Evolutionary conservation across 2,329 filamentous ascomycete genomes (phyloP), one percentile per base, ranked within the genome.

Genomic region (Amauroascus verrucosus): DNA sequence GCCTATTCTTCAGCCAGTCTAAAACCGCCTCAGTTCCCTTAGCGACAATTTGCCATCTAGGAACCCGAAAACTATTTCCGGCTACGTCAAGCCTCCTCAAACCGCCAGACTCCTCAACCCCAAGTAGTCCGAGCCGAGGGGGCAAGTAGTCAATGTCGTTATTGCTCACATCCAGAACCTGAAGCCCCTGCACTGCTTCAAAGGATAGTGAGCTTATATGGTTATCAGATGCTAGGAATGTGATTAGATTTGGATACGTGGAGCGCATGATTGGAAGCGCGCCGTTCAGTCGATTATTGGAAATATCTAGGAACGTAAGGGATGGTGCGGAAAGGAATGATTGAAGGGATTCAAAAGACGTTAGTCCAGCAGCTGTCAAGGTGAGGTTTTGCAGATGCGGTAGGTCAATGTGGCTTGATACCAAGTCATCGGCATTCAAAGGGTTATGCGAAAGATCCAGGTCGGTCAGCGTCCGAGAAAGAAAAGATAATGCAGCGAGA

Each of bases 51-150:
- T 85, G 86, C 73, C 85, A 90, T 54, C 86, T 81, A 0, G 91
- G 91, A 30, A 96, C 88, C 30, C 88, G 78, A 70, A 97, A 97
- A 30, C 83, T 78, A 66, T 97, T 97, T 0, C 89, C 89, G 26
- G 80, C 80, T 3, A 95, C 85, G 46, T 95, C 85, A 8, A 96
- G 72, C 51, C 75, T 79, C 68, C 75, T 85, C 72, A 71, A 81
- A 58, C 61, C 82, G 71, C 64, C 63, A 1, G 76, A 75, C 8
- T 68, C 66, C 24, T 74, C 75, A 1, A 83, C 84, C 22, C 84
- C 83, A 0, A 95, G 74, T 11, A 95, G 73, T 0, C 91, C 91
- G 9, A 97, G 77, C 6, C 84, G 81, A 0, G 90, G 85, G 56
- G 93, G 87, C 13, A 97, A 72, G 45, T 81, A 80, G n/a, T 80